Conservation (phyloP, 1,284 basidiomycete species). For the Boletellus sp. region DNA sequence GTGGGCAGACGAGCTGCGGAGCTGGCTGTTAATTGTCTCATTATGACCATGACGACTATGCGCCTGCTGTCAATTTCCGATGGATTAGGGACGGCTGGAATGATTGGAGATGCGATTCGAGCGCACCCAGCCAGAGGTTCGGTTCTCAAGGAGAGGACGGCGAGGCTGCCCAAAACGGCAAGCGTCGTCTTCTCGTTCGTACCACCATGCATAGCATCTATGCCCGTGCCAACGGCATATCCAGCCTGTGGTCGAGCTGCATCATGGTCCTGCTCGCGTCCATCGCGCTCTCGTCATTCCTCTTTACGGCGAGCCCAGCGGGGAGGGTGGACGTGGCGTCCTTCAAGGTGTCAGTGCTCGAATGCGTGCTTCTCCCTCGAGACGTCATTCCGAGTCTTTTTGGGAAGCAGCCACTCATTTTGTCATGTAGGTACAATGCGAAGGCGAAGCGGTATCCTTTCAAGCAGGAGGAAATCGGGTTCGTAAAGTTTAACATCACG, state of each 20-base stretch:
- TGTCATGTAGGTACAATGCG: slow-evolving; percentile 44
- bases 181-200: neutral
- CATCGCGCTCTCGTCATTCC: slow-evolving; percentile 67
- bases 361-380: neutral
- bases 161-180: no score
- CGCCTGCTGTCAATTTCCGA: slow-evolving; percentile 21
- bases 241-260: slow-evolving; percentile 75
- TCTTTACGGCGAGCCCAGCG: slow-evolving; percentile 58
- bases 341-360: slow-evolving; percentile 62
- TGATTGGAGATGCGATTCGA: slow-evolving; percentile 11
- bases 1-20: slow-evolving; percentile 6
- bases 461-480: slow-evolving; percentile 67
- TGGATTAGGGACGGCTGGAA: slow-evolving; percentile 6
- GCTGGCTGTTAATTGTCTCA: neutral
- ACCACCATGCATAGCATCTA: slow-evolving; percentile 62
- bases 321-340: slow-evolving; percentile 56
- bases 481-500: slow-evolving; percentile 73
- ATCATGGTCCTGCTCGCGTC: slow-evolving; percentile 72
- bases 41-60: no score
- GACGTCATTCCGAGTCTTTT: slow-evolving; percentile 8
- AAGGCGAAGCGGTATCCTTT: slow-evolving; percentile 54
- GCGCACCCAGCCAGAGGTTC: neutral
- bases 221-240: slow-evolving; percentile 69
- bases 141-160: no score
- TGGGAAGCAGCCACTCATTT: slow-evolving; percentile 16